Evolutionary conservation across 805 yeast genomes (phyloP), one percentile per base, ranked within the genome.

Genomic region (Starmerella gropengiesseri): DNA sequence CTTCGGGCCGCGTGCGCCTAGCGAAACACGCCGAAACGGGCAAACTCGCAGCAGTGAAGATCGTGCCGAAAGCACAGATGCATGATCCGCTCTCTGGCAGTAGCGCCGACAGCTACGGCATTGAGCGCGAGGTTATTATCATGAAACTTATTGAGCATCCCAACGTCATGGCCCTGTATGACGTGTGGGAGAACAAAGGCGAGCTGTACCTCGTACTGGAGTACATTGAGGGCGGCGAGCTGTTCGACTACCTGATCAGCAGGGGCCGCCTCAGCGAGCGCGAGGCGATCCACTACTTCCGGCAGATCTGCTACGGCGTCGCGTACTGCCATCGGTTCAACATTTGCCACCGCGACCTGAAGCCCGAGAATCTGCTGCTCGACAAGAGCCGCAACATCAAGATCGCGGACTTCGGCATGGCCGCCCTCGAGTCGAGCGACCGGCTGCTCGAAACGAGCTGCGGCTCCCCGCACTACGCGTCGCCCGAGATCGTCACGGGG

Each of bases 401-500:
- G 61, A 85, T 91, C 52, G 98, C 98, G 8, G 98, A 91, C 63
- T 91, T 91, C 60, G 98, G 98, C 26, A 91, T 91, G 98, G 98
- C 98, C 14, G 97, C 98, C 6, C 66, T 91, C 35, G 97, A 91
- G 60, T 74, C 84, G 23, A 74, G 73, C 41, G 89, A 78, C 52
- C 76, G 81, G 54, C 65, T 89, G 56, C 68, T 91, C 45, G 96
- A 89, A 60, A 91, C 98, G 4, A 79, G 93, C 16, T 91, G 98
- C 63, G 98, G 98, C 1, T 86, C 96, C 14, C 98, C 98, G 7
- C 98, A 91, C 61, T 91, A 91, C 62, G 98, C 97, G 1, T 84
- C 95, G 8, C 98, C 98, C 0, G 98, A 91, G 61, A 89, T 91
- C 52, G 96, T 91, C 9, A 82, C 95, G 11, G 98, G 98, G 28